These are phyloP conservation scores for Nigrospora sphaerica DNA, from an alignment of 2,329 filamentous ascomycete genomes.

Conservation along the genomic window DNA sequence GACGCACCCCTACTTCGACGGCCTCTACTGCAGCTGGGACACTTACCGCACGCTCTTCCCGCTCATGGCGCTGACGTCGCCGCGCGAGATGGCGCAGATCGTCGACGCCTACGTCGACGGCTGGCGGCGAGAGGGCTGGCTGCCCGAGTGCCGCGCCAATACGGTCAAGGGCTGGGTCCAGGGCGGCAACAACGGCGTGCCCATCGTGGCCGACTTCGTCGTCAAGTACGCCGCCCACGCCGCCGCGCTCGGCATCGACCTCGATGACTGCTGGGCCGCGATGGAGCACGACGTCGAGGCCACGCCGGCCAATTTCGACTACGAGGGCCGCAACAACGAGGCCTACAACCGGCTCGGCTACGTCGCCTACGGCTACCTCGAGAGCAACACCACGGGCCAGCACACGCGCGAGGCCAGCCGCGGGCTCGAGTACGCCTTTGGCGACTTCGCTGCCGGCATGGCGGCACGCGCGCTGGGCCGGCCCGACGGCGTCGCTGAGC, in stretches of 20 bases:
- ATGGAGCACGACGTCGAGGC: background rate
- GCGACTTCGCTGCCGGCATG: background rate
- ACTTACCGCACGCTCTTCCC: background rate
- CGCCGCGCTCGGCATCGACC: background rate
- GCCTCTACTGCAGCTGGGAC: slow-evolving; percentile 3
- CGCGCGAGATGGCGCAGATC: background rate
- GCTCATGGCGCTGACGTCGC: background rate
- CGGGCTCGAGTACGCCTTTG: background rate
- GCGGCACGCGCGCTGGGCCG: background rate
- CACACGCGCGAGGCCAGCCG: background rate
- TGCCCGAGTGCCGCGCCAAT: slow-evolving; percentile 1
- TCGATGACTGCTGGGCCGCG: background rate
- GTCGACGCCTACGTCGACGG: background rate
- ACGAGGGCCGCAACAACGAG: background rate
- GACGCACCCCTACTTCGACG: background rate
- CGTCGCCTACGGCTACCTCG: background rate
- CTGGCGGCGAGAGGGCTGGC: background rate
- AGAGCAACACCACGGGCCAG: background rate
- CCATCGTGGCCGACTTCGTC: background rate
- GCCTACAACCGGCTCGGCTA: background rate
- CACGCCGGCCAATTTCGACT: background rate
- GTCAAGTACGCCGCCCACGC: slow-evolving; percentile 1
- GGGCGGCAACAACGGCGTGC: background rate
- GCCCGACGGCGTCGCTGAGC: background rate
- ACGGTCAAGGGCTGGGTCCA: background rate